Conservation (phyloP, 78 protist genomes). For the Capsaspora owczarzaki region DNA sequence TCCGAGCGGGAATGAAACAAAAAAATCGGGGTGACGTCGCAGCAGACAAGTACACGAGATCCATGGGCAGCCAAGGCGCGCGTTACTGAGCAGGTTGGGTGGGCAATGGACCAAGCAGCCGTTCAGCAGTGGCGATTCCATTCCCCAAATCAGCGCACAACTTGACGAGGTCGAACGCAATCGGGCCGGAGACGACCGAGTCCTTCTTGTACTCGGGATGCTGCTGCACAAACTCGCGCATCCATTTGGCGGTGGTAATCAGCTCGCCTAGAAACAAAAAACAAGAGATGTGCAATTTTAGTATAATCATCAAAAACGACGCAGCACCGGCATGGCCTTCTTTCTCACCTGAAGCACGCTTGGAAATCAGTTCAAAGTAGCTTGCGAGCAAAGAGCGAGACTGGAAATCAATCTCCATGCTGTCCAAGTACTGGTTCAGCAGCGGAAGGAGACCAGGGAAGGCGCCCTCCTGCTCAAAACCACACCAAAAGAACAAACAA, state of each 20-base stretch:
- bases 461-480: not conserved
- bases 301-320: not conserved
- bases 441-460: constrained; percentile 49
- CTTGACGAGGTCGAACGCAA: too few species aligned
- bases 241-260: constrained; percentile 48
- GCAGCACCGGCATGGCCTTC: not conserved
- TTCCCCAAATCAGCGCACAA: too few species aligned
- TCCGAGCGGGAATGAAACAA: too few species aligned
- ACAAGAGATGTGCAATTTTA: not conserved
- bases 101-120: too few species aligned
- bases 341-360: constrained; percentile 4
- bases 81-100: too few species aligned
- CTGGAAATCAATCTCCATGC: not conserved
- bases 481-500: not conserved
- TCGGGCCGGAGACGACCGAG: constrained; percentile 34
- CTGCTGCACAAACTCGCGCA: constrained; percentile 28
- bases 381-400: not conserved
- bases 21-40: too few species aligned
- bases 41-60: too few species aligned
- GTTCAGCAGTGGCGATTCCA: too few species aligned
- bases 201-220: constrained; percentile 64
- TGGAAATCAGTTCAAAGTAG: constrained; percentile 1
- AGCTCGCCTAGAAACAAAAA: constrained; percentile 26
- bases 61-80: too few species aligned
- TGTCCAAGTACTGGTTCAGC: constrained; percentile 30